These are phyloP conservation scores for Amaranthus hypochondriacus DNA, from an alignment of 148 eudicot species.

Conservation along the genomic window DNA sequence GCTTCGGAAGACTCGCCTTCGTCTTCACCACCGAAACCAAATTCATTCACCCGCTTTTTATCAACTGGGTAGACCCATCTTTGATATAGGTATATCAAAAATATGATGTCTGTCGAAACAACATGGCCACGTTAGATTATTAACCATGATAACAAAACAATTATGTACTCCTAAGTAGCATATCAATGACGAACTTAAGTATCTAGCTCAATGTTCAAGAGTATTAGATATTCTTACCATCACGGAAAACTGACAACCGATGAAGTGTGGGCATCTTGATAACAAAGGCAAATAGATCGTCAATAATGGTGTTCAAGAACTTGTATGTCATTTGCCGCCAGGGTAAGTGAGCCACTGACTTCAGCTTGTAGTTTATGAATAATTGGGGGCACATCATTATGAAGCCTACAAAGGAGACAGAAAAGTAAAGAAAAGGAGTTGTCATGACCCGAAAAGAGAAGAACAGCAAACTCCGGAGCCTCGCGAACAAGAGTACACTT, in stretches of 20 bases:
- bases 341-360: slow-evolving; percentile 96
- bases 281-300: slow-evolving; percentile 96
- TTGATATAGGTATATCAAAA: slow-evolving; percentile 86
- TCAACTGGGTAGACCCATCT: slow-evolving; percentile 94
- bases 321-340: slow-evolving; percentile 99
- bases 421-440: background rate
- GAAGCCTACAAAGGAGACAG: slow-evolving; percentile 54
- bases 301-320: slow-evolving; percentile 93
- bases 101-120: slow-evolving; percentile 74
- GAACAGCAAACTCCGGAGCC: background rate
- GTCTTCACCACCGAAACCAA: slow-evolving; percentile 90
- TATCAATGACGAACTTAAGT: background rate
- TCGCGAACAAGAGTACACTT: slow-evolving; percentile 23
- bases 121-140: background rate
- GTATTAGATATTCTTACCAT: slow-evolving; percentile 50
- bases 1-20: slow-evolving; percentile 43
- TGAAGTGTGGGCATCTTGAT: slow-evolving; percentile 93
- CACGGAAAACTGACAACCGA: slow-evolving; percentile 96
- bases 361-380: slow-evolving; percentile 90
- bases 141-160: background rate
- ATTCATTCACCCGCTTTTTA: slow-evolving; percentile 85
- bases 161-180: background rate
- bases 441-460: background rate
- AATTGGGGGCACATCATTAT: slow-evolving; percentile 99
- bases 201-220: background rate